Evolutionary conservation across 2,329 filamentous ascomycete species (phyloP), one percentile per base, ranked within the genome.

Genomic region (Sporothrix brunneoviolacea): DNA sequence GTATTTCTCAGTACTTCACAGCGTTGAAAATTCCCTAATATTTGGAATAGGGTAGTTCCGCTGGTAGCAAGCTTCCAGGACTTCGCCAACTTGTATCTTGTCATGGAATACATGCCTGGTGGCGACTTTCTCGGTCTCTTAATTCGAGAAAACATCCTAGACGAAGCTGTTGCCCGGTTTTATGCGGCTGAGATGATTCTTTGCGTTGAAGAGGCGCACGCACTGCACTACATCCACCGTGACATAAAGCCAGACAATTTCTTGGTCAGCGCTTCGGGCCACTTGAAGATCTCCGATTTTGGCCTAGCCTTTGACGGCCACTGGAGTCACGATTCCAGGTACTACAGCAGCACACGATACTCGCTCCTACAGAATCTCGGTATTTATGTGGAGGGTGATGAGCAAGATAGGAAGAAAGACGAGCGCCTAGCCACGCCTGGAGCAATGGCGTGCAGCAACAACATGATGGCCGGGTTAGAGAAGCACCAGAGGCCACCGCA

Each of bases 191-290:
- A 98, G 69, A 97, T 97, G 90, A 86, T 97, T 48, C 72, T 96
- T 4, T 95, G 90, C 60, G 84, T 98, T 21, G 91, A 97, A 67
- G 91, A 95, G 65, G 86, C 88, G 0, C 91, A 97, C 71, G 80
- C 80, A 12, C 80, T 96, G 59, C 80, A 80, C 44, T 96, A 90
- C 76, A 95, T 98, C 42, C 93, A 98, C 64, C 85, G 91, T 16
- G 93, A 97, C 66, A 81, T 97, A 64, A 98, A 98, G 66, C 93
- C 91, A 0, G 91, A 97, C 72, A 98, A 98, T 61, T 97, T 98
- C 61, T 76, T 97, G 27, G 90, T 97, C 60, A 88, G 86, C 8
- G 79, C 87, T 0, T 86, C 86, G 16, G 91, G 93, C 0, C 93
- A 98, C 64, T 68, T 97, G 53, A 96, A 94, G 63, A 95, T 97